phyloP scores from a whole-genome alignment of 257 asterid genomes.

The Leptodermis oblonga region DNA sequence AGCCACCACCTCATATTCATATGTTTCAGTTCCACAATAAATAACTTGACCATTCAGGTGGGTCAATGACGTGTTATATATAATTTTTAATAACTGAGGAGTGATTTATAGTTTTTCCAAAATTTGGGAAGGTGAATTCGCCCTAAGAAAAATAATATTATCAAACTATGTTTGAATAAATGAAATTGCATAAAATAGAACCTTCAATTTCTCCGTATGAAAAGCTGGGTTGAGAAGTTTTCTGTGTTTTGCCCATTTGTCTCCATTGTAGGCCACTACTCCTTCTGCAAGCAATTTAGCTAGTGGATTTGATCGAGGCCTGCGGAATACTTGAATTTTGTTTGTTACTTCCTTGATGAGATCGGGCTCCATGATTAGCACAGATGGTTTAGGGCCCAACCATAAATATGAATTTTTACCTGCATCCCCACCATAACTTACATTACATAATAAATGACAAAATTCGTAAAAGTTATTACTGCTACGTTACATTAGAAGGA shows the following conservation, averaged over 20 bases:
- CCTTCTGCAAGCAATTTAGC: background rate
- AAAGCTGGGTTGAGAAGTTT: slow-evolving; percentile 19
- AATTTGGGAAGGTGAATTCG: no score
- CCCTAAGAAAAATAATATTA: no score
- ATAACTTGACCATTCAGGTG: no score
- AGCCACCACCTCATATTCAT: no score
- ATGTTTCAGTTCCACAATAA: no score
- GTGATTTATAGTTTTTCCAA: no score
- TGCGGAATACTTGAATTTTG: background rate
- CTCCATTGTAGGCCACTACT: background rate
- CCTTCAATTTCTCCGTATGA: slow-evolving; percentile 17
- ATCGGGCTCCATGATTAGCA: slow-evolving; percentile 14
- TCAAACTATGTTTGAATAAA: no score
- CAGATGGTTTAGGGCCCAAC: slow-evolving; percentile 6
- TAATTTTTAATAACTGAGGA: no score
- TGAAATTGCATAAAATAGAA: background rate
- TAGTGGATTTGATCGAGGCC: background rate
- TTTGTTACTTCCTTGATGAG: slow-evolving; percentile 1
- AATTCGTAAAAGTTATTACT: no score
- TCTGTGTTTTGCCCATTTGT: slow-evolving; percentile 16
- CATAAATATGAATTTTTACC: slow-evolving; percentile 13
- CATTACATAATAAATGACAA: no score
- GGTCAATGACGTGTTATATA: no score
- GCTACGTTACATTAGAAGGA: no score
- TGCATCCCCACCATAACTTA: background rate